Evolutionary conservation across 352 stramenopile genomes (phyloP), one percentile per base, ranked within the genome.

Genomic region (Phytophthora palmivora): DNA sequence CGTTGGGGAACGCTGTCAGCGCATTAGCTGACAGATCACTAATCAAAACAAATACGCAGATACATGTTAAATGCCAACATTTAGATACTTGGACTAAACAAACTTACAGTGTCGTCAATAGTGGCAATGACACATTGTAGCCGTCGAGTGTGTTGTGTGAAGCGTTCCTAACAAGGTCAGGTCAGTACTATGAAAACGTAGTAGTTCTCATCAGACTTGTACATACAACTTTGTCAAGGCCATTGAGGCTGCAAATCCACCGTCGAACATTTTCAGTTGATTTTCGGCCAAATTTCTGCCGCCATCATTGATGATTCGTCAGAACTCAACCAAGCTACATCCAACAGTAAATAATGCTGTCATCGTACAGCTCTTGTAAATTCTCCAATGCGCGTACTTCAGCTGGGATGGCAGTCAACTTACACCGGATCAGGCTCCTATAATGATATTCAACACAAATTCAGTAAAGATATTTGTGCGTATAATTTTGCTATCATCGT

Each of bases 11-110:
- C 18, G 49, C 45, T 24, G 58, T 58, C 39, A 91, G 63, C 36
- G 58, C 48, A 64, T 91, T 91, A 6, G 60, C 56, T 15, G 77
- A 83, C 43, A 91, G 45, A 56, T 91, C 82, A 6, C 81, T 90
- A 26, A 0, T 41, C n/a, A 16, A 45, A 21, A 18, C 15, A 50
- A 9, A 39, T 41, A 16, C 12, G 5, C 39, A 2, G 24, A 34
- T 22, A 44, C 6, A 33, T 7, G 58, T 54, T 38, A 33, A 43
- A 63, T 16, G 42, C 34, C 4, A 12, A 7, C 30, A 34, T 34
- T 7, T 9, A 12, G 4, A 34, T 14, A 53, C 16, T 33, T 30
- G 9, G 8, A 18, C 28, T 0, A 5, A 2, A 34, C 5, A 19
- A 48, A 65, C 79, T 49, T 80, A 89, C 77, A 89, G 57, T 4